phyloP scores from a whole-genome alignment of 2,329 filamentous ascomycete species.

The Penicillium thymicola region DNA sequence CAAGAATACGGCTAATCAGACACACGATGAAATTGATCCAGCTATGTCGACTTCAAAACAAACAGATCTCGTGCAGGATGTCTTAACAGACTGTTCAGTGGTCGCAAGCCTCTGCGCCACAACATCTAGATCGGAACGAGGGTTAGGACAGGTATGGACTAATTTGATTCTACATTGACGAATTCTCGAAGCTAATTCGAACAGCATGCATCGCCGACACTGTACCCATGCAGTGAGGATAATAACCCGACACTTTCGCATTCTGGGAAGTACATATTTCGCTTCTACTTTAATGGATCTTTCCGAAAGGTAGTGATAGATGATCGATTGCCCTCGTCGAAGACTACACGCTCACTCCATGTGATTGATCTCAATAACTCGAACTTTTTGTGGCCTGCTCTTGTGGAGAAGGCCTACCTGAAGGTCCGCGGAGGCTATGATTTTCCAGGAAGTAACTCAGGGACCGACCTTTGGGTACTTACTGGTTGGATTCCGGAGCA shows the following conservation, averaged over 20 bases:
- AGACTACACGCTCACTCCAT: constrained; percentile 71
- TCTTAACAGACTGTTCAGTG: constrained; percentile 94
- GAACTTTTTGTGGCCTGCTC: constrained; percentile 80
- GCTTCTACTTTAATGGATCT: constrained; percentile 95
- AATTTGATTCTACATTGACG: background rate
- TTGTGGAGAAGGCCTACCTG: constrained; percentile 93
- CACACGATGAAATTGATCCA: constrained; percentile 28
- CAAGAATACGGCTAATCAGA: constrained; percentile 29
- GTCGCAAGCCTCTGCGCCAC: constrained; percentile 90
- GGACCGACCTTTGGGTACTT: constrained; percentile 87
- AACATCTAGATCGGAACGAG: constrained; percentile 66
- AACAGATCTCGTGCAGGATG: constrained; percentile 88
- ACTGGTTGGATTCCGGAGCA: constrained; percentile 98
- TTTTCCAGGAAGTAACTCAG: constrained; percentile 95
- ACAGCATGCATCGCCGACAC: constrained; percentile 66
- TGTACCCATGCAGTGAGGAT: constrained; percentile 70
- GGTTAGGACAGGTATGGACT: constrained; percentile 60
- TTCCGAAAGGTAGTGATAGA: constrained; percentile 85
- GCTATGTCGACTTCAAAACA: constrained; percentile 58
- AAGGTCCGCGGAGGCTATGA: constrained; percentile 96
- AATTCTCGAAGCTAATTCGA: constrained; percentile 5
- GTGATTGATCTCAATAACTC: constrained; percentile 84
- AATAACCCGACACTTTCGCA: constrained; percentile 61
- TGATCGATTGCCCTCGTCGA: constrained; percentile 76
- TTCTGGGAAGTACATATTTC: constrained; percentile 85